A percentile compares a stretch with the other conserved stretches of the same genome.
phyloP scores from a whole-genome alignment of 108 stramenopile genomes.

The Nannochloropsis gaditana region DNA sequence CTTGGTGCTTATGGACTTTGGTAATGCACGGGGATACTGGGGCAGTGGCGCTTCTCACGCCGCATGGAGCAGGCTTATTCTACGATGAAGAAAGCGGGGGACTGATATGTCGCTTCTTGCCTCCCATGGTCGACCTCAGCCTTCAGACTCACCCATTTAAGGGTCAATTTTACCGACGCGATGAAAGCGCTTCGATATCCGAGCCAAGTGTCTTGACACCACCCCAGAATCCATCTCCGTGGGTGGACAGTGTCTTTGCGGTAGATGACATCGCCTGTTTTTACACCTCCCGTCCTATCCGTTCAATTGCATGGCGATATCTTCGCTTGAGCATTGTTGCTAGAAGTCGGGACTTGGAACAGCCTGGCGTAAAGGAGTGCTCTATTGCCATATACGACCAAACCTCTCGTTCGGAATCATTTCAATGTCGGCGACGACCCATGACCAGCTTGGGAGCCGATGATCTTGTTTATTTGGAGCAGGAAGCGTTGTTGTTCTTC shows the following conservation, averaged over 20 bases:
- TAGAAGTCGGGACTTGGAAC: background rate
- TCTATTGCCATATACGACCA: slow-evolving; percentile 1
- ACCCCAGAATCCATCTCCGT: background rate
- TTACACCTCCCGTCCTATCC: background rate
- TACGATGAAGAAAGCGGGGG: background rate
- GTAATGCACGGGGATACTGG: background rate
- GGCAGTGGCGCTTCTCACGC: background rate
- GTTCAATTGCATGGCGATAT: background rate
- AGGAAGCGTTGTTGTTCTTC: slow-evolving; percentile 15
- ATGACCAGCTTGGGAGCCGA: background rate
- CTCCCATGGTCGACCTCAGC: background rate
- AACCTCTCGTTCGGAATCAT: background rate
- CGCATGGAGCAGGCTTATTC: background rate
- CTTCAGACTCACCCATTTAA: background rate
- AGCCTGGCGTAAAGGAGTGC: background rate
- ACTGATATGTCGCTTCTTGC: background rate
- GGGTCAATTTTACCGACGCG: background rate
- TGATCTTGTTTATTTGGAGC: background rate
- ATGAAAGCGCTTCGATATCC: background rate
- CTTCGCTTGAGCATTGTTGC: background rate
- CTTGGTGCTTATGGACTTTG: slow-evolving; percentile 1
- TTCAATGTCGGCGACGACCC: slow-evolving; percentile 11
- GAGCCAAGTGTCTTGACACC: slow-evolving; percentile 17
- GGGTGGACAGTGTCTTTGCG: background rate
- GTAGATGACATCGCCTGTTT: background rate